Evolutionary conservation across 441 rosid species (phyloP).

Genomic region (Pelargonium cotyledonis): DNA sequence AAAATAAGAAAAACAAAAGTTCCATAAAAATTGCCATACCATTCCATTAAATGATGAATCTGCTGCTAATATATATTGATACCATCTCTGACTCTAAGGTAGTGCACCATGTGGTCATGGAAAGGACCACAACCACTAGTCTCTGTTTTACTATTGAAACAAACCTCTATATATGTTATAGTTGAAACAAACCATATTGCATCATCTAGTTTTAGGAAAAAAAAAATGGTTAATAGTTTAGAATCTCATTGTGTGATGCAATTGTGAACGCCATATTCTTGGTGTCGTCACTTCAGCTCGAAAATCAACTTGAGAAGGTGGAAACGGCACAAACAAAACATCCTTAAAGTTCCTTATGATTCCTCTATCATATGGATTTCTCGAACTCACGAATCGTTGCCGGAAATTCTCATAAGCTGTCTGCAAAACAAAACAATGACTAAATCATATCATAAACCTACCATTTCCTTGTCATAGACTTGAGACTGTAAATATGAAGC

Average conservation of each 20-base stretch:
- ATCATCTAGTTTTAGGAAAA: too few relatives aligned
- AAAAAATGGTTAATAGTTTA: too few relatives aligned
- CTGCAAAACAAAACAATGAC: constrained; percentile 22
- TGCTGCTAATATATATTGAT: too few relatives aligned
- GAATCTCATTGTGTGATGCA: too few relatives aligned
- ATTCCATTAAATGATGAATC: too few relatives aligned
- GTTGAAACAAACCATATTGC: too few relatives aligned
- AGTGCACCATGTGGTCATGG: too few relatives aligned
- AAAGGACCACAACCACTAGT: not conserved
- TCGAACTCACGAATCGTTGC: constrained; percentile 16
- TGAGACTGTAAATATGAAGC: not conserved
- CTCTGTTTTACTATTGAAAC: not conserved
- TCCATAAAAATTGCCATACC: too few relatives aligned
- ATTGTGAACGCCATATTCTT: not conserved
- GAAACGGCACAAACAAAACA: constrained; percentile 29
- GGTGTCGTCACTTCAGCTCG: constrained; percentile 28
- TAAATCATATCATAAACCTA: not conserved
- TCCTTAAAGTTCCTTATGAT: constrained; percentile 30
- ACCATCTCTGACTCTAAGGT: too few relatives aligned
- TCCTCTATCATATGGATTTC: constrained; percentile 40
- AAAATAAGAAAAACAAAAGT: too few relatives aligned
- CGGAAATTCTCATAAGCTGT: constrained; percentile 43
- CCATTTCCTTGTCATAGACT: too few relatives aligned
- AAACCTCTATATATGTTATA: too few relatives aligned
- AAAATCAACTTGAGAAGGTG: constrained; percentile 39